Evolutionary conservation across 1,284 basidiomycete genomes (phyloP).

Genomic region (Porogramme epimiltina): DNA sequence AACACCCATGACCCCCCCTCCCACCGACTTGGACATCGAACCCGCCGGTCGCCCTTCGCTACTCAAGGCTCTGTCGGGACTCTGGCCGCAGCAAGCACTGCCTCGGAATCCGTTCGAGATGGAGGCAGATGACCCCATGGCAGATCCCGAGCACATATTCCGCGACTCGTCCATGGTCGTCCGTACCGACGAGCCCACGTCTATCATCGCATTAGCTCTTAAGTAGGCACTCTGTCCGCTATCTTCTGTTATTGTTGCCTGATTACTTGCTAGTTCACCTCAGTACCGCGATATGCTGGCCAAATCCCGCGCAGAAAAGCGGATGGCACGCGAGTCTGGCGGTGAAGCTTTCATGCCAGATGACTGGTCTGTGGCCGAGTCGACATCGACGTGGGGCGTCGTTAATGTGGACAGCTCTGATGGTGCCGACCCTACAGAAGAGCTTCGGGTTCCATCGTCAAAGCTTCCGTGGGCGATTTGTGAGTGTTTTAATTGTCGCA

Average conservation of each 20-base stretch:
- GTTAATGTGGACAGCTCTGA: conserved; percentile 76
- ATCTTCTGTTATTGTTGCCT: conserved; percentile 10
- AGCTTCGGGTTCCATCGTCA: conserved; percentile 73
- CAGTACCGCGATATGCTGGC: conserved; percentile 86
- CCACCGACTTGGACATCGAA: conserved; percentile 55
- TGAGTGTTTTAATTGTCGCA: conserved; percentile 38
- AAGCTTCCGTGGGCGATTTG: conserved; percentile 80
- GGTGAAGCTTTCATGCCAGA: conserved; percentile 87
- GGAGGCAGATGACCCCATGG: conserved; percentile 66
- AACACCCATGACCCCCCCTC: conserved; percentile 52
- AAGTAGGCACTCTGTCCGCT: conserved; percentile 54
- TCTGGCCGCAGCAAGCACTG: conserved; percentile 68
- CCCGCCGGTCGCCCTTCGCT: conserved; percentile 68
- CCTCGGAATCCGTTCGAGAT: conserved; percentile 46
- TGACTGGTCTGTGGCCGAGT: conserved; percentile 76
- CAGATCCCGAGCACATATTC: conserved; percentile 90
- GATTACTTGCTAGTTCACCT: conserved; percentile 63
- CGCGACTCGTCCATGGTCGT: conserved; percentile 95
- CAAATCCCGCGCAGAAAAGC: conserved; percentile 74
- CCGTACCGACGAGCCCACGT: conserved; percentile 96
- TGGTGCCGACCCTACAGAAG: conserved; percentile 71
- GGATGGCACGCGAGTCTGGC: conserved; percentile 64
- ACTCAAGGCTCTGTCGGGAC: conserved; percentile 83
- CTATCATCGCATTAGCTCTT: conserved; percentile 94
- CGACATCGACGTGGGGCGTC: conserved; percentile 84